A percentile compares a stretch with the other conserved stretches of the same genome.
Conservation (phyloP, 352 stramenopile genomes). For the Phytophthora cajani region DNA sequence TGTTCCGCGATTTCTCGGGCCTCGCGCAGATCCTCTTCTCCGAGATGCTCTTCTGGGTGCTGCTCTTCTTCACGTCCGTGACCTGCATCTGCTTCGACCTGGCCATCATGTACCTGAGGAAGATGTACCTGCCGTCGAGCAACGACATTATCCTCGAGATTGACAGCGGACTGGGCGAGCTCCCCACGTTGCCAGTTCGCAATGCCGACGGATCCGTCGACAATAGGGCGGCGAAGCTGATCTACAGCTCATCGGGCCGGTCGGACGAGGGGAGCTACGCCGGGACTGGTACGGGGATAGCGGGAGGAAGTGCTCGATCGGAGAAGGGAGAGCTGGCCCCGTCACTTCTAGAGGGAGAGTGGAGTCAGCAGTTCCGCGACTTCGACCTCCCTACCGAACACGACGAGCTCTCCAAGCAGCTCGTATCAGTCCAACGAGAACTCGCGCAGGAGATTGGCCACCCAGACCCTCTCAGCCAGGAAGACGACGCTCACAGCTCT, state of each 20-base stretch:
- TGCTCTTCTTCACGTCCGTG: slow-evolving; percentile 71
- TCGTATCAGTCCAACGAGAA: slow-evolving; percentile 71
- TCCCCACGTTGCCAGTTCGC: slow-evolving; percentile 20
- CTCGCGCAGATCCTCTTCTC: slow-evolving; percentile 66
- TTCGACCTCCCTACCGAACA: slow-evolving; percentile 81
- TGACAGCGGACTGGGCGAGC: slow-evolving; percentile 67
- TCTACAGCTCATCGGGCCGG: slow-evolving; percentile 40
- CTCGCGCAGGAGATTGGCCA: slow-evolving; percentile 79
- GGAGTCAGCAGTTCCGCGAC: slow-evolving; percentile 83
- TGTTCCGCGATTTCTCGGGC: slow-evolving; percentile 81
- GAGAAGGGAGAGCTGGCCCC: slow-evolving; percentile 51
- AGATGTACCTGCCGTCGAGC: slow-evolving; percentile 87
- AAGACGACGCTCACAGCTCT: slow-evolving; percentile 76
- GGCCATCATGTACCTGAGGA: slow-evolving; percentile 74
- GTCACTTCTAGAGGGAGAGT: slow-evolving; percentile 72
- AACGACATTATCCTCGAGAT: slow-evolving; percentile 89
- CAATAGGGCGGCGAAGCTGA: slow-evolving; percentile 22
- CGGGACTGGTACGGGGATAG: neutral
- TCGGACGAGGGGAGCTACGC: slow-evolving; percentile 43
- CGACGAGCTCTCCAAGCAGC: slow-evolving; percentile 81
- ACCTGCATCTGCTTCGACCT: slow-evolving; percentile 70
- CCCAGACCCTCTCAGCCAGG: slow-evolving; percentile 61
- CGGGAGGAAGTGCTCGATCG: slow-evolving; percentile 19
- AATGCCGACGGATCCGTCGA: slow-evolving; percentile 22
- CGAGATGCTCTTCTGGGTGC: slow-evolving; percentile 63